Evolutionary conservation across 2,329 filamentous ascomycete genomes (phyloP), one percentile per base, ranked within the genome.

Genomic region (Ceratocystis ficicola): DNA sequence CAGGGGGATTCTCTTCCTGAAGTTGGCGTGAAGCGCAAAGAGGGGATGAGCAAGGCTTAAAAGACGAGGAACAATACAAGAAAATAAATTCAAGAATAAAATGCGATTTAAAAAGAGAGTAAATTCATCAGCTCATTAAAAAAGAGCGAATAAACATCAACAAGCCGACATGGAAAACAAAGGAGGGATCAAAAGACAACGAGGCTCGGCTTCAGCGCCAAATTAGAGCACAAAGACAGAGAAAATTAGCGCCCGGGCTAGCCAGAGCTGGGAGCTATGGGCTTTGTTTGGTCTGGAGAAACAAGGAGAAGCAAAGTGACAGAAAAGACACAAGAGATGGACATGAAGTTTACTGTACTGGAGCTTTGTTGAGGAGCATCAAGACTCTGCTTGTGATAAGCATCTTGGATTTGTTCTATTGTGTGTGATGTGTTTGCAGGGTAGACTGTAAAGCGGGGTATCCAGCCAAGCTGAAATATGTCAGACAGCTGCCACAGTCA

Each of bases 381-480:
- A 55, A 25, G 50, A 32, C 30, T 55, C 3, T 30, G 50, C 15
- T 25, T 55, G 50, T 30, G 20, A 55, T 55, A 8, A 10, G 5
- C 17, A 46, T 5, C 17, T 22, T 52, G 48, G 20, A 8, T 52
- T 20, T n/a, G n/a, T 52, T 10, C 17, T 28, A 8, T 12, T 17
- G 15, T 55, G 20, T 15, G 5, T 25, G 20, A 7, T 28, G 50
- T 55, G 50, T 55, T 55, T 55, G 50, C 12, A 55, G 20, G 20
- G 50, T 20, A 55, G 50, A 55, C 50, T 20, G 25, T 55, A 55
- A 55, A 55, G 50, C 50, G 50, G 50, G 50, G 50, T 55, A 55
- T 25, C 50, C 20, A 55, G 48, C 15, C n/a, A 32, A 10, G n/a
- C n/a, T 22, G 20, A 6, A 52, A 22, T 22, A 22, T 17, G 7